These are phyloP conservation scores for Silene conica DNA, from an alignment of 148 eudicot genomes.

Conservation along the genomic window DNA sequence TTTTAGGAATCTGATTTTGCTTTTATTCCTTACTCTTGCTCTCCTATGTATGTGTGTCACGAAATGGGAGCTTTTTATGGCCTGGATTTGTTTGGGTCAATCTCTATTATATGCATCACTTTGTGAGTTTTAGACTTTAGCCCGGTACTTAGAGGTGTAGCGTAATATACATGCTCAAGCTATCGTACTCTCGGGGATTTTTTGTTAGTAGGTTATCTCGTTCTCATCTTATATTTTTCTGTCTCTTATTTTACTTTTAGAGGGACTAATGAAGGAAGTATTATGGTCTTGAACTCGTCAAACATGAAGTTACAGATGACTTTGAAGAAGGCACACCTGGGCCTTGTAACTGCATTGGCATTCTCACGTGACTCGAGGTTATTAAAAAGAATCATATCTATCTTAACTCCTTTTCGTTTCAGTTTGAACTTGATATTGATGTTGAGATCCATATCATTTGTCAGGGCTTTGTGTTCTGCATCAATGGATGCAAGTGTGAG, in stretches of 20 bases:
- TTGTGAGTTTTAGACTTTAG: not conserved
- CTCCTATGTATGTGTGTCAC: not conserved
- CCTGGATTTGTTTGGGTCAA: not conserved
- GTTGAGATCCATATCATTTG: conserved; percentile 8
- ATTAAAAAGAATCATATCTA: not conserved
- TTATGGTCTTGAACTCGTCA: conserved; percentile 51
- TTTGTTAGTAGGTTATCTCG: not conserved
- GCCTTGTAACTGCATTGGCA: conserved; percentile 71
- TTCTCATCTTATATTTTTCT: not conserved
- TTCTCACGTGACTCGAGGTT: conserved; percentile 88
- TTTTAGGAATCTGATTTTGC: not conserved
- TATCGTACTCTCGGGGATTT: not conserved
- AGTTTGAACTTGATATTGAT: conserved; percentile 12
- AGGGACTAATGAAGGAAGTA: conserved; percentile 79
- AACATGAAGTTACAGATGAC: conserved; percentile 49
- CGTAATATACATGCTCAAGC: not conserved
- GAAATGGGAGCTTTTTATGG: not conserved
- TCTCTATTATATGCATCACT: not conserved
- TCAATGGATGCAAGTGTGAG: conserved; percentile 88
- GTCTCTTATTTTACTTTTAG: conserved; percentile 35
- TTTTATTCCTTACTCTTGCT: not conserved
- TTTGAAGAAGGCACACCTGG: conserved; percentile 82
- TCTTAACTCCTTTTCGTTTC: not conserved
- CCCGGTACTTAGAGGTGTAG: not conserved
- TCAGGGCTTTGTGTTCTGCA: conserved; percentile 77